Percentiles rank a stretch among this genome's conserved stretches.
These are phyloP conservation scores for Phytophthora pseudosyringae DNA, from an alignment of 352 stramenopile genomes.

Conservation along the genomic window DNA sequence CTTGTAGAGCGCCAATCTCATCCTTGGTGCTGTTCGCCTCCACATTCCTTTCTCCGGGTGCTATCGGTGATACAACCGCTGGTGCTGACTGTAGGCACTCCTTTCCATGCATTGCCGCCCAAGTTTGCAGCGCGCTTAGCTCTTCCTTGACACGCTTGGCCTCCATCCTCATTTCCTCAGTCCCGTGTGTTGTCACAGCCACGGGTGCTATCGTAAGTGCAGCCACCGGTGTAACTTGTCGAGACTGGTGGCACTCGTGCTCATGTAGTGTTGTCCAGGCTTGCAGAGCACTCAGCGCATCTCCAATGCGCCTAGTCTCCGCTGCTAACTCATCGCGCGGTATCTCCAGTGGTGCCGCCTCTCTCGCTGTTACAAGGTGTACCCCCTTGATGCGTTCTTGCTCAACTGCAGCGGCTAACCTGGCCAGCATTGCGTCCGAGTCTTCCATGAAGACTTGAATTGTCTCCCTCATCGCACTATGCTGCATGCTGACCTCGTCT, in stretches of 20 bases:
- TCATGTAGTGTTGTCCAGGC: constrained; percentile 8
- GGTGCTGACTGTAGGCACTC: not conserved
- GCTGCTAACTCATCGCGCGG: constrained; percentile 6
- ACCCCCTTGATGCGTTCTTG: constrained; percentile 21
- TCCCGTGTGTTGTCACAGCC: not conserved
- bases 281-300: constrained; percentile 20
- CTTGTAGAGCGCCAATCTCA: constrained; percentile 40
- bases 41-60: not conserved
- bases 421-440: constrained; percentile 39
- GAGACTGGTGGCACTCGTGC: constrained; percentile 4
- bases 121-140: constrained; percentile 8
- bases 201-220: not conserved
- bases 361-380: constrained; percentile 13
- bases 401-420: constrained; percentile 22
- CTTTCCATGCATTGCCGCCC: not conserved
- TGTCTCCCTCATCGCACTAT: constrained; percentile 34
- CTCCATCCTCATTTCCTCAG: constrained; percentile 8
- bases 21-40: constrained; percentile 11
- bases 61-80: not conserved
- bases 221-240: not conserved
- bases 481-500: constrained; percentile 32
- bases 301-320: not conserved
- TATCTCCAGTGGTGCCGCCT: constrained; percentile 6
- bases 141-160: constrained; percentile 3
- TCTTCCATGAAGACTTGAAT: constrained; percentile 40